phyloP scores from a whole-genome alignment of 169 alveolate genomes.

The Ichthyophthirius multifiliis region DNA sequence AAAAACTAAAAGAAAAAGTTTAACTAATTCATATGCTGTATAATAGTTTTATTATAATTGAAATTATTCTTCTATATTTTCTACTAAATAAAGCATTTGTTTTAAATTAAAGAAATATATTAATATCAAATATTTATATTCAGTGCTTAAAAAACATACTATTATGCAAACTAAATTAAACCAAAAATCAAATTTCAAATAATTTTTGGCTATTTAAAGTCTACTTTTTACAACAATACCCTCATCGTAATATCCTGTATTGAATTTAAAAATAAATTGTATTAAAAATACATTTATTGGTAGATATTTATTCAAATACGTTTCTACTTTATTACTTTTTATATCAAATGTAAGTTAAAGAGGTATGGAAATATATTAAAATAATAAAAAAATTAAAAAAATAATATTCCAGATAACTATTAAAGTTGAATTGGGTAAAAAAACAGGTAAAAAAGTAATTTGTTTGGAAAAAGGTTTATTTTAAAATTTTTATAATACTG shows the following conservation, averaged over 20 bases:
- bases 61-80: neutral
- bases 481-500: no score
- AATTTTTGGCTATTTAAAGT: neutral
- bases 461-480: no score
- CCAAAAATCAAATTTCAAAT: conserved; percentile 3
- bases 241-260: neutral
- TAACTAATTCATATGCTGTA: neutral
- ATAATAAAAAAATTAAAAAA: neutral
- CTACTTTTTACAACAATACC: neutral
- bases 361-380: neutral
- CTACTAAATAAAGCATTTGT: neutral
- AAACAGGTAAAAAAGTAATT: no score
- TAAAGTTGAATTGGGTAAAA: neutral
- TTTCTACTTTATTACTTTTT: neutral
- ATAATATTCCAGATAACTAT: neutral
- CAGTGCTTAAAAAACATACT: neutral
- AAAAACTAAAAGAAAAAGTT: neutral
- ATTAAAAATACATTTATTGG: neutral
- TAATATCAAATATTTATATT: neutral
- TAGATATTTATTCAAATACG: neutral
- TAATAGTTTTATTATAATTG: neutral
- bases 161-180: neutral
- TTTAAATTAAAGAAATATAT: neutral
- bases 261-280: neutral
- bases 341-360: neutral